Base-by-base conservation (phyloP, 2,329 filamentous ascomycete species). In the Verticillium dahliae region DNA sequence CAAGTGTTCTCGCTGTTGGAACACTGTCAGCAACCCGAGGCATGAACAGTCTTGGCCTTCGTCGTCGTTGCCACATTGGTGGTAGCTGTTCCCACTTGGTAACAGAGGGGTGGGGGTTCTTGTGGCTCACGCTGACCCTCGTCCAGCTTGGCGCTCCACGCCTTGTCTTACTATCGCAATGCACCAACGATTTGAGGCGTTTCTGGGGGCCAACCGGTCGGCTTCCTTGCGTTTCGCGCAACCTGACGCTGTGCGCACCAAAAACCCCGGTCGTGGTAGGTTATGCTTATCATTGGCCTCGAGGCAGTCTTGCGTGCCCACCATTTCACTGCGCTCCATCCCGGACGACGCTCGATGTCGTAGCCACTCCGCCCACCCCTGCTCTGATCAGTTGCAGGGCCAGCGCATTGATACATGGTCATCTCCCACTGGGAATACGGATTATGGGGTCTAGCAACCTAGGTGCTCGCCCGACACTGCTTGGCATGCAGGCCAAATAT, bases 401-500 rank as follows among this genome's bases (percentile, higher is more conserved):
- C 45, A 22, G 45, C 45, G 45, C 45, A 18, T 52, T 52, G 45
- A 52, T 52, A 52, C 45, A 18, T 27, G 22, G 45, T 52, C 45
- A 52, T 52, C 45, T 52, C 45, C 45, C 45, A 22, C 45, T 52
- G 22, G 10, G 45, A 52, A 52, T 22, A 52, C 18, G 45, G 22
- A 50, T 31, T 33, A 58, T 50, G 57, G 57, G 13, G 57, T 58
- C 27, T 38, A 27, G 27, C 57, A 39, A 33, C 15, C 38, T 27
- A 15, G 18, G 11, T 33, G n/a, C 37, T 50, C 38, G 57, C 14
- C 38, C 57, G 22, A 50, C 37, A 31, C 57, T 27, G 15, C 57
- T 58, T 58, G 57, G 57, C 57, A 41, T 50, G 31, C 27, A 58
- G 57, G 14, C 45, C 57, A 14, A 58, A 58, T 58, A 58, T 58